phyloP scores from a whole-genome alignment of 2,329 filamentous ascomycete genomes.

The Penicillium expansum region DNA sequence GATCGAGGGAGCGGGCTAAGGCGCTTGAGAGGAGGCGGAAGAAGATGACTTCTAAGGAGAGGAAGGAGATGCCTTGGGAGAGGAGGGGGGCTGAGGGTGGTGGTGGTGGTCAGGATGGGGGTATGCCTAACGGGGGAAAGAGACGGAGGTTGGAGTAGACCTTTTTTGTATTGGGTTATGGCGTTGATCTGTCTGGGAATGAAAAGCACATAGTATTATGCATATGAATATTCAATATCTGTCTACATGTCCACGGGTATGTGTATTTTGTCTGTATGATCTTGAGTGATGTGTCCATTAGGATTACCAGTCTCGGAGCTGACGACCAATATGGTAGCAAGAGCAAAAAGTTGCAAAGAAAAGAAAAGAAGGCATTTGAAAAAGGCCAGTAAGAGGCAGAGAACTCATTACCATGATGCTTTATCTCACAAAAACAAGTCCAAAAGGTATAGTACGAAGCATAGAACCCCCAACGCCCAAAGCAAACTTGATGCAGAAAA shows the following conservation, averaged over 20 bases:
- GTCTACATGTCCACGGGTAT: not conserved
- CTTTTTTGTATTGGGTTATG: not conserved
- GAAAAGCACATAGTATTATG: not conserved
- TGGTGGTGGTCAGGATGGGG: slow-evolving; percentile 8
- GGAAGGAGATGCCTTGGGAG: slow-evolving; percentile 66
- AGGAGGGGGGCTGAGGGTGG: slow-evolving; percentile 44
- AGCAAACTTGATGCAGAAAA: slow-evolving; percentile 11
- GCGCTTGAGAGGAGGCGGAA: slow-evolving; percentile 83
- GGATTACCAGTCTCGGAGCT: not conserved
- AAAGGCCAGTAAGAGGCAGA: slow-evolving; percentile 2
- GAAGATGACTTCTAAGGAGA: slow-evolving; percentile 84
- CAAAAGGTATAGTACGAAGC: slow-evolving; percentile 25
- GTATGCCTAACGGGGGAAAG: slow-evolving; percentile 27
- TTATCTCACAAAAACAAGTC: slow-evolving; percentile 12
- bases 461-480: slow-evolving; percentile 12
- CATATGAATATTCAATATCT: not conserved
- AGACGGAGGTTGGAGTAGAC: slow-evolving; percentile 28
- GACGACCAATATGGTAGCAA: not conserved
- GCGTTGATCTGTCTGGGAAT: not conserved
- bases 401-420: slow-evolving; percentile 23
- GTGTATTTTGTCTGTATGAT: not conserved
- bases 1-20: slow-evolving; percentile 77
- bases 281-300: not conserved
- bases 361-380: slow-evolving; percentile 5
- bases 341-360: not conserved